Evolutionary conservation across 2,329 filamentous ascomycete genomes (phyloP), one percentile per base, ranked within the genome.

Genomic region (Pseudopithomyces chartarum): DNA sequence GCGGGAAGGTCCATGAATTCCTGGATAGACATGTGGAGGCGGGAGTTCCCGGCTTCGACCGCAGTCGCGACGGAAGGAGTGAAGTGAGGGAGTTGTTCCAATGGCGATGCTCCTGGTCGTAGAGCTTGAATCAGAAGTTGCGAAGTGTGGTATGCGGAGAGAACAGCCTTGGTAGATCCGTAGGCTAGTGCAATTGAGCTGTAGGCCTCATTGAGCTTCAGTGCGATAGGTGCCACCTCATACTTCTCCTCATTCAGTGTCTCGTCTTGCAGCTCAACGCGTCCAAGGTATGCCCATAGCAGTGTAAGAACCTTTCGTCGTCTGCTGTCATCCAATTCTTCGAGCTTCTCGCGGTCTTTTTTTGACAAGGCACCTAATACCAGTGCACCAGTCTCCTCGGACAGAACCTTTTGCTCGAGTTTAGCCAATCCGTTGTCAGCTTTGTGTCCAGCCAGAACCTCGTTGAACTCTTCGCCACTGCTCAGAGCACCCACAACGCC

Each of bases 201-300:
- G 72, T 97, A 96, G 2, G 94, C 90, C 72, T 94, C 90, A 75
- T 91, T 96, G 59, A 99, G 84, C 46, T 87, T 85, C 58, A 93
- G 87, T 26, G 94, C 95, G 59, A 95, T 90, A 17, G 94, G 92
- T 19, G 91, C 93, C 59, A 95, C 87, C 74, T 95, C 89, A 73
- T 90, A 92, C 80, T 98, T 99, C 76, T 93, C 85, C 73, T 88
- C 87, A 69, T 96, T 89, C 52, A 97, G 82, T 32, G 84, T 82
- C 52, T 85, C 76, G 69, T 97, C 92, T 42, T 90, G 89, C 22
- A 99, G 85, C 68, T 97, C 91, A 54, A 96, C 82, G 45, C 95
- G 90, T 58, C 91, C 91, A 46, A 98, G 85, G 74, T 99, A 98
- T 40, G 95, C 93, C 95, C 96, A 99, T 15, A 99, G 82, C 55